Conservation (phyloP, 108 stramenopile species). For the Cyclotella atomus region DNA sequence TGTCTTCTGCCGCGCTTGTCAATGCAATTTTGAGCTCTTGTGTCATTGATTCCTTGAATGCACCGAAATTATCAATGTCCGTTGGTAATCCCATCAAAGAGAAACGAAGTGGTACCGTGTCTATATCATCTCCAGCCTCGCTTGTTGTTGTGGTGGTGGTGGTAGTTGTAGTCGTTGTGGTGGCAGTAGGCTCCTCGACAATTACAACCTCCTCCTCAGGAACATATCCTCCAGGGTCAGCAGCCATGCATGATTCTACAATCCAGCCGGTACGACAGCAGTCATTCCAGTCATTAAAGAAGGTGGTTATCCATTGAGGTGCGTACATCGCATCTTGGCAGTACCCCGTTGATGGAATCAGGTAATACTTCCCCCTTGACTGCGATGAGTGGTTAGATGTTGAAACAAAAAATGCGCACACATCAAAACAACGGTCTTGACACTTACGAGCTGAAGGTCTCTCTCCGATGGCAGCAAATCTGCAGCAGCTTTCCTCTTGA, state of each 20-base stretch:
- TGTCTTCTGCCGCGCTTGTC: neutral
- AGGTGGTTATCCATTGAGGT: neutral
- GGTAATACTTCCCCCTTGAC: neutral
- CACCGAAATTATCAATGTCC: neutral
- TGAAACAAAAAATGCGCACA: neutral
- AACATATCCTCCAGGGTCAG: neutral
- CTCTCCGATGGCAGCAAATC: no score
- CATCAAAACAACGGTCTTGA: neutral
- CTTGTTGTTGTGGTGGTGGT: neutral
- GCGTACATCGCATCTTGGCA: neutral
- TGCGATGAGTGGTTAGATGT: neutral
- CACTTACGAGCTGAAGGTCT: no score
- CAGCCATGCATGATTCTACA: neutral
- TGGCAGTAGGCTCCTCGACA: neutral
- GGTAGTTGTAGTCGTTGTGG: neutral
- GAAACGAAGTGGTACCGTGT: neutral
- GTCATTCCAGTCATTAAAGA: neutral
- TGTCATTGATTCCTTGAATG: neutral
- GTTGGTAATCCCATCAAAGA: neutral
- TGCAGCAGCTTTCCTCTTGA: neutral
- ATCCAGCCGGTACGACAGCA: conserved; percentile 1
- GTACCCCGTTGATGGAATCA: neutral
- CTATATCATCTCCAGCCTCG: no score
- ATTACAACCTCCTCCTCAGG: neutral
- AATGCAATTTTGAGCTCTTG: neutral